Evolutionary conservation across 768 basidiomycete genomes (phyloP).

Genomic region (Boletus sp.): DNA sequence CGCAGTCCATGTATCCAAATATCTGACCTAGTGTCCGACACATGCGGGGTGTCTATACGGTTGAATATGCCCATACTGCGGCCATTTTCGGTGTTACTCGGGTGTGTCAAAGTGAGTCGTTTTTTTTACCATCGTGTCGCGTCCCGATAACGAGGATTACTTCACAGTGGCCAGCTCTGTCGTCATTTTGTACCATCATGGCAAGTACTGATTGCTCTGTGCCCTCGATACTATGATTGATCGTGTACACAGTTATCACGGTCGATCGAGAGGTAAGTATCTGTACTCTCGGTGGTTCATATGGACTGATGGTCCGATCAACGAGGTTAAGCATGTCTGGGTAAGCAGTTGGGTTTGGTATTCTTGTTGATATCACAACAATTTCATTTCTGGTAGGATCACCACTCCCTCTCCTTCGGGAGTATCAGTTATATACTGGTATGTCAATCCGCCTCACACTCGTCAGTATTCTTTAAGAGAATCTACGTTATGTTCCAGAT

Average conservation of each 20-base stretch:
- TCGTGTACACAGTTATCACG: conserved; percentile 5
- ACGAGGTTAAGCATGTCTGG: not conserved
- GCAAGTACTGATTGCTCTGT: not conserved
- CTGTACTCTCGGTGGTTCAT: not conserved
- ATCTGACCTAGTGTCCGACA: not conserved
- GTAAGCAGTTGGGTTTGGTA: not conserved
- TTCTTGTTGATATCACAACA: not conserved
- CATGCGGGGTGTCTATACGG: not conserved
- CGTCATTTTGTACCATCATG: conserved; percentile 19
- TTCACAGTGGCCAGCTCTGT: conserved; percentile 4
- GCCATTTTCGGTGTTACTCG: not conserved
- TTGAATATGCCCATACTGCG: not conserved
- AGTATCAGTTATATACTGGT: conserved; percentile 14
- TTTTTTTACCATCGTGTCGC: too few relatives aligned
- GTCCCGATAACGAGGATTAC: not conserved
- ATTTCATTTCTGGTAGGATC: conserved; percentile 3
- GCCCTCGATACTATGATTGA: not conserved
- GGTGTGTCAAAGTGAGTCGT: too few relatives aligned
- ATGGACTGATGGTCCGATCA: not conserved
- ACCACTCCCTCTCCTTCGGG: conserved; percentile 7
- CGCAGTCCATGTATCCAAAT: too few relatives aligned
- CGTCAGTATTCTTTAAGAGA: not conserved
- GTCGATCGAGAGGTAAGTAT: not conserved
- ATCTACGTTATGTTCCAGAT: not conserved
- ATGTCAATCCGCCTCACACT: not conserved